Percentiles rank a stretch among this genome's conserved stretches.
These are phyloP conservation scores for Diutina neorugosa DNA, from an alignment of 1,139 yeast genomes.

Conservation along the genomic window DNA sequence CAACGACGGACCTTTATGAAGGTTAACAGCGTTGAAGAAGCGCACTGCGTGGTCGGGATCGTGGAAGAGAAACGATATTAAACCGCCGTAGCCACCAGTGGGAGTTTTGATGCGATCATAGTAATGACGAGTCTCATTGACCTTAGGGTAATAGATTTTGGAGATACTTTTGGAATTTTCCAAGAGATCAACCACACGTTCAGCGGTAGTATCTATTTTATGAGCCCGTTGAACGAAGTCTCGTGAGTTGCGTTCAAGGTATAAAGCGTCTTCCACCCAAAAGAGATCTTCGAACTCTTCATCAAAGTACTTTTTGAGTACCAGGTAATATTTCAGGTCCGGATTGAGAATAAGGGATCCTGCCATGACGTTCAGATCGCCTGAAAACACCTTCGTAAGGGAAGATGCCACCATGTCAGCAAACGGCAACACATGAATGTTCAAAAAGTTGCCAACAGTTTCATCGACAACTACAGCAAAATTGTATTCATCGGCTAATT, in stretches of 20 bases:
- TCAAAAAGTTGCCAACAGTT: constrained; percentile 83
- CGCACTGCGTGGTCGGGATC: constrained; percentile 52
- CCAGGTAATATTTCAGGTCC: constrained; percentile 36
- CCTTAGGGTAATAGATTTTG: constrained; percentile 60
- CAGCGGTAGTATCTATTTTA: constrained; percentile 58
- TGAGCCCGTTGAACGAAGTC: constrained; percentile 66
- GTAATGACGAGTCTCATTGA: constrained; percentile 40
- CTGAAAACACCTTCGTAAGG: constrained; percentile 84
- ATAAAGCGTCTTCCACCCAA: constrained; percentile 93
- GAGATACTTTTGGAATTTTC: constrained; percentile 38
- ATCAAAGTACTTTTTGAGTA: constrained; percentile 41
- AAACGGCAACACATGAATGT: constrained; percentile 69
- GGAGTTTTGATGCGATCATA: constrained; percentile 61
- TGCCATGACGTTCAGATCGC: constrained; percentile 92
- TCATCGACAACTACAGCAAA: constrained; percentile 86
- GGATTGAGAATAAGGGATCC: constrained; percentile 81
- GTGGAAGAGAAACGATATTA: constrained; percentile 66
- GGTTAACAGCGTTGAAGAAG: constrained; percentile 62
- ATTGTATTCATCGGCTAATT: constrained; percentile 53
- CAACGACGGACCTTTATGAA: constrained; percentile 88
- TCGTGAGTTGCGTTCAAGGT: constrained; percentile 84
- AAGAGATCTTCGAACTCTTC: constrained; percentile 57
- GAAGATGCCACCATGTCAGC: constrained; percentile 83
- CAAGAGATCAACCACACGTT: constrained; percentile 38
- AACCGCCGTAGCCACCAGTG: constrained; percentile 88